phyloP scores from a whole-genome alignment of 306 rosid genomes.

The Lotus japonicus region DNA sequence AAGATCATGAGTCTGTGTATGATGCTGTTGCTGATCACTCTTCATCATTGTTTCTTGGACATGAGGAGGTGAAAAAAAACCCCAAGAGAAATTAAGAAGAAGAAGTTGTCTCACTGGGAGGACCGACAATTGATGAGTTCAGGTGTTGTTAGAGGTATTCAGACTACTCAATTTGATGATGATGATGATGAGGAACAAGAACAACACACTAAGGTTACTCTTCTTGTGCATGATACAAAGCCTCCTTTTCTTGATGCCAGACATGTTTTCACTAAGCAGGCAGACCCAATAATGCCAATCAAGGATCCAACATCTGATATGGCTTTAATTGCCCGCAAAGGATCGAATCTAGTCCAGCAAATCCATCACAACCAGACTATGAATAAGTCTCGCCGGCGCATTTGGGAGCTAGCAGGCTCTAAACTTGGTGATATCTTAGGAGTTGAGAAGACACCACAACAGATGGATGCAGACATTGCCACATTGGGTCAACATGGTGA shows the following conservation, averaged over 20 bases:
- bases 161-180: too few species aligned
- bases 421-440: slow-evolving; percentile 91
- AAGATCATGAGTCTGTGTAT: too few species aligned
- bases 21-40: too few species aligned
- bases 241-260: slow-evolving; percentile 92
- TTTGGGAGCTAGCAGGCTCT: slow-evolving; percentile 97
- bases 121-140: too few species aligned
- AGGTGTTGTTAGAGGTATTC: too few species aligned
- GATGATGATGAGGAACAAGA: too few species aligned
- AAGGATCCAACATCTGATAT: slow-evolving; percentile 66
- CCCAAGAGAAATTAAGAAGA: too few species aligned
- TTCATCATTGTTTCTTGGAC: too few species aligned
- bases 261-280: slow-evolving; percentile 87
- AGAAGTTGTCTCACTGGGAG: too few species aligned
- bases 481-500: slow-evolving; percentile 85
- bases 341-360: slow-evolving; percentile 57
- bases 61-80: too few species aligned
- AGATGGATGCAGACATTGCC: slow-evolving; percentile 76
- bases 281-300: slow-evolving; percentile 89
- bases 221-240: slow-evolving; percentile 45
- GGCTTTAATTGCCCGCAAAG: slow-evolving; percentile 92
- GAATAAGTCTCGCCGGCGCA: slow-evolving; percentile 85
- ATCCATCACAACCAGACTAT: slow-evolving; percentile 57
- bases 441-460: slow-evolving; percentile 80
- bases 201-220: too few species aligned